Base-by-base conservation (phyloP, 2,329 filamentous ascomycete species). In the Diaporthe caulivora region DNA sequence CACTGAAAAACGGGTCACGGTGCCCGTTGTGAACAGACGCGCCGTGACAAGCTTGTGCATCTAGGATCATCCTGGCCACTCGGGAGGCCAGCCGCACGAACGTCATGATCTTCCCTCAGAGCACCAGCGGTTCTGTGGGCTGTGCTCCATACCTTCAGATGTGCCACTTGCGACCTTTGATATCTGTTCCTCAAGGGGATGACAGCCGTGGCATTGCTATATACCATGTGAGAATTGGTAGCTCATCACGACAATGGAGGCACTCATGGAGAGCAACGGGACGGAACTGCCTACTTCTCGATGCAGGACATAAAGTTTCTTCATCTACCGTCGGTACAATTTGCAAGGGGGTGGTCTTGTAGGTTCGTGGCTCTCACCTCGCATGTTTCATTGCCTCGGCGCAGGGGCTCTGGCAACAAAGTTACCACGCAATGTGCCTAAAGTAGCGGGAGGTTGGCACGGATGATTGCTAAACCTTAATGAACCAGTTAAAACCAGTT, bases 311-410 rank as follows among this genome's bases (percentile, higher is more conserved):
- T 67, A 53, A 67, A 40, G 47, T 40, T 29, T 67, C n/a, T 10
- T 26, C 62, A 67, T 67, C 62, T 53, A 67, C 62, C 62, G 62
- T 53, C 47, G 47, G 62, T 37, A 21, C 62, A 67, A 3, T 17
- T 53, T 40, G 44, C 47, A 26, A 53, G 47, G 62, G 62, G 62
- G 47, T 67, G 47, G 21, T 29, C n/a, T 26, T 26, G 62, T 67
- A 67, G 31, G 62, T 67, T 67, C 62, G 31, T 53, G 31, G 62
- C 62, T 67, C 62, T 67, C 62, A 67, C 62, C 47, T 67, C 62
- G 47, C 18, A 37, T 40, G 62, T 67, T 67, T 67, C 62, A 67
- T 40, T 67, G 47, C 31, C 62, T 67, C 62, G 31, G 62, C 26
- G 47, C 62, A 67, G 62, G 62, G 62, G 62, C 62, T 40, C 8